Conservation (phyloP, 805 yeast genomes). For the Aciculoconidium aculeatum region DNA sequence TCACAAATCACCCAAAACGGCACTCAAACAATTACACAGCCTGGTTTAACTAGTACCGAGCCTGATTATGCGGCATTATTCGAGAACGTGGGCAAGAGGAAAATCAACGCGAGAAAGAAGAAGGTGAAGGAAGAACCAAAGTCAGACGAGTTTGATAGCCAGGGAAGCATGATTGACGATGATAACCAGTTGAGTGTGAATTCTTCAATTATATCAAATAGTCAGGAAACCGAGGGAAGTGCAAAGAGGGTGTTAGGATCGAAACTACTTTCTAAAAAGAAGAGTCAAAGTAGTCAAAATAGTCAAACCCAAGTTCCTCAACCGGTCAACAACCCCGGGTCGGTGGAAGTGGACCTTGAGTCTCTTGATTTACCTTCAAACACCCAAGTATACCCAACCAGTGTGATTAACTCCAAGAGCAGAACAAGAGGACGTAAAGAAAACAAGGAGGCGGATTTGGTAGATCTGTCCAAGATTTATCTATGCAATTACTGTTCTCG, state of each 20-base stretch:
- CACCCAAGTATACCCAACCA: constrained; percentile 32
- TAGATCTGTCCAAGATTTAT: constrained; percentile 48
- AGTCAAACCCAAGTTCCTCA: too few relatives aligned
- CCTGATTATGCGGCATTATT: constrained; percentile 42
- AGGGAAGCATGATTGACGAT: constrained; percentile 1
- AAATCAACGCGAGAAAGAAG: constrained; percentile 22
- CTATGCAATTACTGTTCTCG: constrained; percentile 62
- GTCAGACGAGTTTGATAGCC: constrained; percentile 10
- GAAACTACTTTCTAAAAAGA: constrained; percentile 28
- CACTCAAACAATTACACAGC: neutral
- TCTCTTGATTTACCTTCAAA: constrained; percentile 36
- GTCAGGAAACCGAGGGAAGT: constrained; percentile 13
- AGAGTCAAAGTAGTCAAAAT: too few relatives aligned
- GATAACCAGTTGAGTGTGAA: constrained; percentile 2
- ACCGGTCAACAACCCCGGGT: too few relatives aligned
- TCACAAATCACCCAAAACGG: too few relatives aligned
- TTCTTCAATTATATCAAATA: constrained; percentile 4
- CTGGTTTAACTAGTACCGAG: constrained; percentile 12
- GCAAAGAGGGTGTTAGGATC: constrained; percentile 37
- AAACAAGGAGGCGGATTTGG: constrained; percentile 48
- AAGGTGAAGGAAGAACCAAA: constrained; percentile 21
- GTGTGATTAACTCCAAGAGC: constrained; percentile 24
- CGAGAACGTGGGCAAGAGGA: constrained; percentile 38
- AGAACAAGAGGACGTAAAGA: constrained; percentile 62
- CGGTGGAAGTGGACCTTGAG: constrained; percentile 34